Base-by-base conservation (phyloP, 2,329 filamentous ascomycete species). In the Torrubiellomyces zombiae region DNA sequence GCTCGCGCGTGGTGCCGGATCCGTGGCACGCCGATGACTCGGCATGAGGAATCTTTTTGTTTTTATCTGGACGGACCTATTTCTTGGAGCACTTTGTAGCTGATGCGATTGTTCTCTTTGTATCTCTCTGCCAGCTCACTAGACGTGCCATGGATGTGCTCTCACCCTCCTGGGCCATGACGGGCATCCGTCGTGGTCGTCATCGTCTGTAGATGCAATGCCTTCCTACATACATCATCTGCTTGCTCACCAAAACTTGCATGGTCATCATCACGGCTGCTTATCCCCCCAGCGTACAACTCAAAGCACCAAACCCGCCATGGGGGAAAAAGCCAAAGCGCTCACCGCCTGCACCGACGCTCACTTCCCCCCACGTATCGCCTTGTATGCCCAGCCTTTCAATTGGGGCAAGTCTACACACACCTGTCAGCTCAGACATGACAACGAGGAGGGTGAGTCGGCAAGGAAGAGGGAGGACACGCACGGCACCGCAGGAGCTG, bases 401-500 rank as follows among this genome's bases (percentile, higher is more conserved):
- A 48, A 32, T 43, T 37, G 26, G 45, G 45, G 43, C 47, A 51
- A 21, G 35, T 40, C 47, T 51, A 28, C 18, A 9, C 50, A 28
- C 18, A 9, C 14, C 14, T 14, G 21, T 14, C 16, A 16, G 14
- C 11, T 7, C 14, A 11, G 17, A 18, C 14, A 26, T 10, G 13
- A 20, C 13, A 15, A 20, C 20, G 23, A 20, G 21, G 20, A 15
- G 24, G 14, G 10, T 17, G 17, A 24, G 27, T 14, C 27, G 21
- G 6, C 9, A 24, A 21, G 18, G 8, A 16, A 13, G 19, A 15
- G 9, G 13, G 17, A 17, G n/a, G n/a, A n/a, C n/a, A 55, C 65
- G 40, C 55, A 71, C 66, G 40, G 66, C 63, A 28, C 66, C 66
- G 51, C 66, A 71, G 29, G 55, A 51, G 30, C 41, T 38, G 53